Evolutionary conservation across 192 early-diverging fungal species (phyloP).

Genomic region (Backusella liffmaniae): DNA sequence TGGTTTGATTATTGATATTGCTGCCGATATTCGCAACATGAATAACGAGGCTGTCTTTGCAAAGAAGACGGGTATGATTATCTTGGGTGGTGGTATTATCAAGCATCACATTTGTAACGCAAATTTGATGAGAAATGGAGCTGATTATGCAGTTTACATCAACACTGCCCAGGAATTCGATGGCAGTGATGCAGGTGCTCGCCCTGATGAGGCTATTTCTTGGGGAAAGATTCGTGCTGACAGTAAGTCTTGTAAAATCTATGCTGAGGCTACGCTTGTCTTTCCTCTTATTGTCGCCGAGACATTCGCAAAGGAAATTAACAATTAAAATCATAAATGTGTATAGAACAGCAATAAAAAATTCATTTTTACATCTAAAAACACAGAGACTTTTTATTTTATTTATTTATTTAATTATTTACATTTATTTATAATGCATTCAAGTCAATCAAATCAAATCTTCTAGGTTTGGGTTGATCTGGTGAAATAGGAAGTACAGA

Average conservation of each 20-base stretch:
- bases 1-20: constrained; percentile 91
- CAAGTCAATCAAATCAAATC: constrained; percentile 66
- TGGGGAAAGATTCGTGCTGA: constrained; percentile 94
- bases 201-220: constrained; percentile 96
- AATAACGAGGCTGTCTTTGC: constrained; percentile 95
- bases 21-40: constrained; percentile 84
- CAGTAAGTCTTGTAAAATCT: constrained; percentile 90
- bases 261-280: constrained; percentile 88
- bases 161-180: constrained; percentile 99
- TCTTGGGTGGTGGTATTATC: constrained; percentile 94
- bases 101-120: constrained; percentile 99
- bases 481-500: constrained; percentile 59
- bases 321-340: background rate
- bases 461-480: constrained; percentile 62
- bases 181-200: constrained; percentile 95
- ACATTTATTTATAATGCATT: constrained; percentile 28
- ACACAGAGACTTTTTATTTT: background rate
- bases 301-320: constrained; percentile 79
- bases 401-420: background rate
- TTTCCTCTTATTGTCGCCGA: constrained; percentile 95
- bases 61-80: constrained; percentile 94
- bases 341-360: background rate
- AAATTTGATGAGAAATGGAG: constrained; percentile 97
- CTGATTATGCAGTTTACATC: constrained; percentile 95
- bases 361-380: background rate